phyloP scores from a whole-genome alignment of 805 yeast species.

The Ogataea populi-albae region DNA sequence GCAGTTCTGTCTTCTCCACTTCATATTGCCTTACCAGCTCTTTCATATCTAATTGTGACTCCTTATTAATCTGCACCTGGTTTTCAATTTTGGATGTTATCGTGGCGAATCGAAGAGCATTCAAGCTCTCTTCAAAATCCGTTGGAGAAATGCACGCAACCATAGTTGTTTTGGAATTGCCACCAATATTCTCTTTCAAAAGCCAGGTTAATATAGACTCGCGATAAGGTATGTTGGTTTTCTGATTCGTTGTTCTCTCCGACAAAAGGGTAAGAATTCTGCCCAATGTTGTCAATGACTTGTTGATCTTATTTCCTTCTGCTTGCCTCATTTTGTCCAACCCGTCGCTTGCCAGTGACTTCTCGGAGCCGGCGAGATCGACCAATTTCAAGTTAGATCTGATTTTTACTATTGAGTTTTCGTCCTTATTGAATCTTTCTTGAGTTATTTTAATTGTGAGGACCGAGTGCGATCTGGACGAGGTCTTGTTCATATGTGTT shows the following conservation, averaged over 20 bases:
- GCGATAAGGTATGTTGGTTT: slow-evolving; percentile 58
- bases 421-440: slow-evolving; percentile 43
- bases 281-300: slow-evolving; percentile 74
- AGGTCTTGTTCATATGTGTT: slow-evolving; percentile 67
- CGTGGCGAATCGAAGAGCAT: slow-evolving; percentile 75
- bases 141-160: slow-evolving; percentile 80
- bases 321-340: slow-evolving; percentile 51
- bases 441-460: slow-evolving; percentile 62
- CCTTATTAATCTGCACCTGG: slow-evolving; percentile 49
- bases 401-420: slow-evolving; percentile 28
- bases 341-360: slow-evolving; percentile 56
- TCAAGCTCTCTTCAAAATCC: slow-evolving; percentile 73
- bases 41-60: slow-evolving; percentile 39
- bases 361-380: slow-evolving; percentile 80
- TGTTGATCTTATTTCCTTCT: slow-evolving; percentile 77
- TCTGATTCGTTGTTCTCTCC: slow-evolving; percentile 32
- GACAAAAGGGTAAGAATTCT: slow-evolving; percentile 53
- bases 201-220: slow-evolving; percentile 77
- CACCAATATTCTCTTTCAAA: slow-evolving; percentile 71
- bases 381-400: slow-evolving; percentile 65
- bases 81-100: slow-evolving; percentile 70
- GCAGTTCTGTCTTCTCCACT: slow-evolving; percentile 22
- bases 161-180: slow-evolving; percentile 84
- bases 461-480: slow-evolving; percentile 82
- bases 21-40: slow-evolving; percentile 27